phyloP scores from a whole-genome alignment of 1,284 basidiomycete genomes.

The Malassezia arunalokei region DNA sequence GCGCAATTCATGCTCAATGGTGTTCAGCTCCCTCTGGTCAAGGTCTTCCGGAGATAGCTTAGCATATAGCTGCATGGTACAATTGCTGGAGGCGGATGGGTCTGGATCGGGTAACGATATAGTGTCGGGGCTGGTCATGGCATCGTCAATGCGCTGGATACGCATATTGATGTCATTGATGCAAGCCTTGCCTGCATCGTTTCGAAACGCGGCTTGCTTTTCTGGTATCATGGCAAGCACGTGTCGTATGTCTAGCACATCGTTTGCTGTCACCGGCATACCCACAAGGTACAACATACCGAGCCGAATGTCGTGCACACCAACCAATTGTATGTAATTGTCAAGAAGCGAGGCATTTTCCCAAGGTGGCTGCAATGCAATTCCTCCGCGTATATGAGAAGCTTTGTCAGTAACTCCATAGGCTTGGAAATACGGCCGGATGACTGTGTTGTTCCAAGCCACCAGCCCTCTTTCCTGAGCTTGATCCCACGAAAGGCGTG shows the following conservation, averaged over 20 bases:
- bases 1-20: conserved; percentile 1
- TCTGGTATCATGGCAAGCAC: conserved; percentile 7
- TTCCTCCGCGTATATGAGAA: conserved; percentile 1
- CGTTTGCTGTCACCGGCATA: conserved; percentile 1
- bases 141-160: background rate
- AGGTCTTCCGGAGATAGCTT: conserved; percentile 1
- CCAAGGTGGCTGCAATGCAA: background rate
- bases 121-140: background rate
- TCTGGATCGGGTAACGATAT: background rate
- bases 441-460: background rate
- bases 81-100: background rate
- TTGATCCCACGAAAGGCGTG: background rate
- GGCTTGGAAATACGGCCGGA: background rate
- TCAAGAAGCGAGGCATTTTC: background rate
- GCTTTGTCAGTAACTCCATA: background rate
- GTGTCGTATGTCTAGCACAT: background rate
- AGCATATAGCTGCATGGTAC: conserved; percentile 12
- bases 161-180: conserved; percentile 4
- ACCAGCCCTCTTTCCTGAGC: conserved; percentile 2
- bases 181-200: conserved; percentile 8
- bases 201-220: background rate
- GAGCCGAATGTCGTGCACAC: background rate
- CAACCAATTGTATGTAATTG: conserved; percentile 1
- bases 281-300: conserved; percentile 5
- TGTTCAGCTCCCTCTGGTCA: background rate